Percentiles rank a stretch among this genome's conserved stretches.
Conservation (phyloP, 2,329 filamentous ascomycete genomes). For the Zymoseptoria tritici region DNA sequence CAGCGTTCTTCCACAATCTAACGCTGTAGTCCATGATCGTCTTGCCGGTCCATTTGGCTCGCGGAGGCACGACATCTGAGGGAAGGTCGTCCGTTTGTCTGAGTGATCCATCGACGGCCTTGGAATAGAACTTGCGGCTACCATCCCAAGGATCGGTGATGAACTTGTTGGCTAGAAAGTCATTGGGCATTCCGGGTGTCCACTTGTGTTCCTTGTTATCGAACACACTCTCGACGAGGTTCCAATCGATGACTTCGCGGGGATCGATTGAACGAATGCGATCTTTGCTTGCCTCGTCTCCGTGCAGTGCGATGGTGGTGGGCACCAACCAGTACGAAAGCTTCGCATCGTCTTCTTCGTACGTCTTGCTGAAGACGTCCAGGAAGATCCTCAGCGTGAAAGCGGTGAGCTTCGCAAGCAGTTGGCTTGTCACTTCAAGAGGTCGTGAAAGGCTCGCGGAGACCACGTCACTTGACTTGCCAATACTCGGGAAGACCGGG, state of each 20-base stretch:
- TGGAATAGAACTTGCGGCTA: slow-evolving; percentile 51
- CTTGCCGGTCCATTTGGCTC: slow-evolving; percentile 28
- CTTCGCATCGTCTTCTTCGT: slow-evolving; percentile 53
- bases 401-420: slow-evolving; percentile 51
- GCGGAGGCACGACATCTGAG: slow-evolving; percentile 38
- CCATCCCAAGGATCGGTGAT: slow-evolving; percentile 52
- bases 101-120: slow-evolving; percentile 42
- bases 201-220: slow-evolving; percentile 38
- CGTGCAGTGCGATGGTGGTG: slow-evolving; percentile 3
- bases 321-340: slow-evolving; percentile 84
- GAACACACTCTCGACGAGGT: slow-evolving; percentile 40
- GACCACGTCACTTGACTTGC: slow-evolving; percentile 51
- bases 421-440: slow-evolving; percentile 38
- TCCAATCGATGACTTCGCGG: slow-evolving; percentile 53
- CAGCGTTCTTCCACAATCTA: slow-evolving; percentile 61
- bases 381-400: slow-evolving; percentile 73
- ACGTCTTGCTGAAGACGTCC: slow-evolving; percentile 86
- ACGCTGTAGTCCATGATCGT: slow-evolving; percentile 74
- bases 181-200: slow-evolving; percentile 35
- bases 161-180: slow-evolving; percentile 43
- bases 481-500: slow-evolving; percentile 62
- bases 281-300: neutral
- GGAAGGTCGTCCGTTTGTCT: slow-evolving; percentile 61
- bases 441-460: slow-evolving; percentile 37
- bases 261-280: neutral